Percentiles rank a stretch among this genome's conserved stretches.
These are phyloP conservation scores for Hypholoma fasciculare DNA, from an alignment of 768 basidiomycete genomes.

Conservation along the genomic window DNA sequence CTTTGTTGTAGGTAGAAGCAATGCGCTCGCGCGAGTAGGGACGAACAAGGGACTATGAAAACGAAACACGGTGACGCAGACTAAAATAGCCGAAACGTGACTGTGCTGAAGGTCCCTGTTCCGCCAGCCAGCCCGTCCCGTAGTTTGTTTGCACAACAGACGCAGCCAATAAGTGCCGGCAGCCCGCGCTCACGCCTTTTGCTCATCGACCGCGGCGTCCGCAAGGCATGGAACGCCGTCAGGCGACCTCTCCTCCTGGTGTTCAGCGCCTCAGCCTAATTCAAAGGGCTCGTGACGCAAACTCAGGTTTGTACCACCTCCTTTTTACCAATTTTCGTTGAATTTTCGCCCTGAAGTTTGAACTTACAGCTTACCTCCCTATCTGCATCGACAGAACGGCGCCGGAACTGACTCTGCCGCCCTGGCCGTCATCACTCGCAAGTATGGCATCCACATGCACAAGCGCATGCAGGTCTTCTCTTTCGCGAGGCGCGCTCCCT, in stretches of 20 bases:
- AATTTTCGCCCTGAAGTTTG: no score
- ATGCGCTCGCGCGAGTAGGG: no score
- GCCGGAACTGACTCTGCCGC: conserved; percentile 95
- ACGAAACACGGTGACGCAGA: no score
- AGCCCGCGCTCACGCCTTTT: conserved; percentile 32
- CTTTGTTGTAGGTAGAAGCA: no score
- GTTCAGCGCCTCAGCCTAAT: conserved; percentile 4
- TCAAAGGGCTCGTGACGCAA: conserved; percentile 51
- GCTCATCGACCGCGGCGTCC: conserved; percentile 60
- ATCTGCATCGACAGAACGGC: conserved; percentile 43
- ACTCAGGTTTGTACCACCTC: conserved; percentile 50
- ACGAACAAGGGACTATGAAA: no score
- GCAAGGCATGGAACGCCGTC: conserved; percentile 66
- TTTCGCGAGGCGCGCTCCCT: conserved; percentile 97
- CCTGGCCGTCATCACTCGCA: conserved; percentile 96
- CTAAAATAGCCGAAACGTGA: no score
- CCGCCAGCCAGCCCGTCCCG: no score
- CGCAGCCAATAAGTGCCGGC: conserved; percentile 32
- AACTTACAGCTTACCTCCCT: conserved; percentile 1
- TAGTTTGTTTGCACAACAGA: conserved; percentile 47
- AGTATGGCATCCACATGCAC: conserved; percentile 98
- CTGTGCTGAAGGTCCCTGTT: no score
- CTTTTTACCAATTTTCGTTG: no score
- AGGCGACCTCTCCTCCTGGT: conserved; percentile 5
- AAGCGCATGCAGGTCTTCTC: conserved; percentile 89